Percentiles rank a stretch among this genome's conserved stretches.
phyloP scores from a whole-genome alignment of 2,329 filamentous ascomycete species.

The Monilinia fructicola region DNA sequence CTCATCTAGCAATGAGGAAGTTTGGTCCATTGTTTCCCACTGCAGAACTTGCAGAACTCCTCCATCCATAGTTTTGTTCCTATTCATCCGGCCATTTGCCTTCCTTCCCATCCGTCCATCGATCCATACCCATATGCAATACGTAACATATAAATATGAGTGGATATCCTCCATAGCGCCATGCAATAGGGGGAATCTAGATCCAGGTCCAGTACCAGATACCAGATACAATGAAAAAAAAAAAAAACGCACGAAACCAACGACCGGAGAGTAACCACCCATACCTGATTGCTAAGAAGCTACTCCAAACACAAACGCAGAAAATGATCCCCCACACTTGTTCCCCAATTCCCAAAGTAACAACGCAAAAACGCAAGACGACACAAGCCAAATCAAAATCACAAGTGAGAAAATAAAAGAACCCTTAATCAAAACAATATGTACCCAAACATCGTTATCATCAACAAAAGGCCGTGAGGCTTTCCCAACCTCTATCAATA shows the following conservation, averaged over 20 bases:
- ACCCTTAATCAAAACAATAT: conserved; percentile 17
- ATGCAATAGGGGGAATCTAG: conserved; percentile 2
- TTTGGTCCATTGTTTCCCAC: neutral
- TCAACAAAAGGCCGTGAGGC: conserved; percentile 22
- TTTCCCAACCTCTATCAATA: conserved; percentile 15
- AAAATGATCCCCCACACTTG: conserved; percentile 11
- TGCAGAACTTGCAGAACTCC: neutral
- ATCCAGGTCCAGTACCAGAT: conserved; percentile 15
- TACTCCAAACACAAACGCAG: conserved; percentile 20
- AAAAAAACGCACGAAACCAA: neutral
- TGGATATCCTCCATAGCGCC: conserved; percentile 16
- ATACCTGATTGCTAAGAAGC: neutral
- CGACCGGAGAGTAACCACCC: neutral
- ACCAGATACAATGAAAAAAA: neutral
- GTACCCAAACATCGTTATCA: conserved; percentile 23
- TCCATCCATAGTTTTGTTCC: neutral
- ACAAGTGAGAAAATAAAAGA: conserved; percentile 1
- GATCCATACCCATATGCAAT: conserved; percentile 13
- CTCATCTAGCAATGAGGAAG: neutral
- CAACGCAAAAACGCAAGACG: conserved; percentile 16
- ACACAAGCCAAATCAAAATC: conserved; percentile 8
- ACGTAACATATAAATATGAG: neutral
- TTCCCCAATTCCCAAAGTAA: conserved; percentile 4
- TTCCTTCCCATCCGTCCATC: conserved; percentile 3
- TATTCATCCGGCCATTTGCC: neutral